A percentile compares a stretch with the other conserved stretches of the same genome.
Evolutionary conservation across 2,329 filamentous ascomycete species (phyloP).

Genomic region (Aureobasidium sp.): DNA sequence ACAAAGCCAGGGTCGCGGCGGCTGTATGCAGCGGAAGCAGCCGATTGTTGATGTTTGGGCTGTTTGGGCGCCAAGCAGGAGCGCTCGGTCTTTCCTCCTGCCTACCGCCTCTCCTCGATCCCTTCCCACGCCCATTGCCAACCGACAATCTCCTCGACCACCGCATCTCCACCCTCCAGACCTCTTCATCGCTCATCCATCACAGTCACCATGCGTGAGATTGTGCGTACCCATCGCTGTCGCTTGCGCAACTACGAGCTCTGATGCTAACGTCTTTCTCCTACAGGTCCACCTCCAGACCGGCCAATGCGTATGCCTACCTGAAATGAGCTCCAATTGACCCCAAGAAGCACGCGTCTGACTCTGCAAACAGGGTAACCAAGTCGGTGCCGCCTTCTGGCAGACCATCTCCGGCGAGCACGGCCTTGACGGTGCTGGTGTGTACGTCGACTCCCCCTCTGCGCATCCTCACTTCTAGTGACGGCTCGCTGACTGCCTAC

Average conservation of each 20-base stretch:
- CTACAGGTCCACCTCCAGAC: slow-evolving; percentile 97
- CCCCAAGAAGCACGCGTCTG: slow-evolving; percentile 1
- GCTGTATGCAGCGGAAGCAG: not conserved
- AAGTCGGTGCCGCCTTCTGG: slow-evolving; percentile 99
- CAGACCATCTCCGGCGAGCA: slow-evolving; percentile 62
- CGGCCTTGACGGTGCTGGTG: slow-evolving; percentile 93
- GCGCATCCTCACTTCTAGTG: not conserved
- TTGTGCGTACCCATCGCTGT: slow-evolving; percentile 48
- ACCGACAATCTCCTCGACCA: slow-evolving; percentile 14
- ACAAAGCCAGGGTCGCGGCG: not conserved
- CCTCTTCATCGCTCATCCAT: slow-evolving; percentile 12
- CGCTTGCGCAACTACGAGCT: not conserved
- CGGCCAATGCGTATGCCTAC: slow-evolving; percentile 86
- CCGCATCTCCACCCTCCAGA: not conserved
- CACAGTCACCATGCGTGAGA: slow-evolving; percentile 56
- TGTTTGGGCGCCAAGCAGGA: not conserved
- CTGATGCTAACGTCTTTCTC: slow-evolving; percentile 49
- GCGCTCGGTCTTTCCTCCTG: slow-evolving; percentile 6
- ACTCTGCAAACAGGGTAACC: slow-evolving; percentile 70
- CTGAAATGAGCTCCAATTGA: slow-evolving; percentile 11
- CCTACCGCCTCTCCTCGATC: slow-evolving; percentile 9
- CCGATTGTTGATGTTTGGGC: slow-evolving; percentile 14
- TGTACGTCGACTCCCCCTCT: slow-evolving; percentile 54
- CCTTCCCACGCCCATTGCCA: slow-evolving; percentile 9
- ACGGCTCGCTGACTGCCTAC: slow-evolving; percentile 25